Evolutionary conservation across 2,329 filamentous ascomycete species (phyloP).

Genomic region (Paraphoma chrysanthemicola): DNA sequence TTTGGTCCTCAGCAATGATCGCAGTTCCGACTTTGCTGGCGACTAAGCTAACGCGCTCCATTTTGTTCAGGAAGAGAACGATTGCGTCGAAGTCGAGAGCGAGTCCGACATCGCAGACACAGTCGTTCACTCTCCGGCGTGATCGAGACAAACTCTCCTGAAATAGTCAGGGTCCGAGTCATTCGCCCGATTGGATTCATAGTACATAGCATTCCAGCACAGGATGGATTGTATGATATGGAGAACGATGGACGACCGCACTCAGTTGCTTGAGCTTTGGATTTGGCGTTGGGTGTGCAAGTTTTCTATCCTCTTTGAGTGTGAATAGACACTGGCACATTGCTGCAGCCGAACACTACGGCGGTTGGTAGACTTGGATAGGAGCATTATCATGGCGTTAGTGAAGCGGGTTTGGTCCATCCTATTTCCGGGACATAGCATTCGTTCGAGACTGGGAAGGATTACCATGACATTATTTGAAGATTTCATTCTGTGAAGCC

Average conservation of each 20-base stretch:
- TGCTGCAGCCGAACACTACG: neutral
- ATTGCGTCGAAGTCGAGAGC: neutral
- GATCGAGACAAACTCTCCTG: neutral
- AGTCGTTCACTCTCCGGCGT: neutral
- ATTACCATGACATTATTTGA: too few relatives aligned
- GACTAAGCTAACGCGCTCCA: constrained; percentile 9
- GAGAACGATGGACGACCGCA: neutral
- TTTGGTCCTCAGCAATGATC: constrained; percentile 34
- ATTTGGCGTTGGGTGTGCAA: neutral
- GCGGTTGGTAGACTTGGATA: neutral
- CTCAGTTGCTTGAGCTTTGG: neutral
- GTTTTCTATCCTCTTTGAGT: neutral
- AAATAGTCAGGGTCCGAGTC: neutral
- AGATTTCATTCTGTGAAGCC: too few relatives aligned
- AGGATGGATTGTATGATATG: neutral
- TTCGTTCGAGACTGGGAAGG: too few relatives aligned
- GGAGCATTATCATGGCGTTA: neutral
- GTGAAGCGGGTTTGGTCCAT: neutral
- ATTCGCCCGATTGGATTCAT: neutral
- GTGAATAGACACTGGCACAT: neutral
- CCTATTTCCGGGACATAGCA: neutral
- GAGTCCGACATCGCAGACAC: neutral
- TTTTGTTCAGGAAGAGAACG: neutral
- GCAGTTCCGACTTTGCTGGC: neutral
- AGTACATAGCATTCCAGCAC: neutral